Base-by-base conservation (phyloP, 805 yeast genomes). In the Yamadazyma olivae region DNA sequence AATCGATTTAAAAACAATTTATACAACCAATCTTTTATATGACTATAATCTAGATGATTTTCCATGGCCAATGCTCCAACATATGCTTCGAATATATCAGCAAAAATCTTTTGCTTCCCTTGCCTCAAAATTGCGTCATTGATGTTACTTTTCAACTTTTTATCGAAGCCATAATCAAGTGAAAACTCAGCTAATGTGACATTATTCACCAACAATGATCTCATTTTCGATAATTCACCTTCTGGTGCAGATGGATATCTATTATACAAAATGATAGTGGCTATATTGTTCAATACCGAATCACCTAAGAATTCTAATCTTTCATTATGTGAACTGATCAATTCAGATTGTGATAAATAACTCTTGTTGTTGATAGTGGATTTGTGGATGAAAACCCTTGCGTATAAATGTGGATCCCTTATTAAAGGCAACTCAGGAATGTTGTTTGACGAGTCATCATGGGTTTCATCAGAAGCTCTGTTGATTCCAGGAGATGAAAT, bases 11-110 rank as follows among this genome's bases (percentile, higher is more conserved):
- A 59, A 22, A 81, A 73, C 26, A 83, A 56, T 31, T 63, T 56
- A 5, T 56, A 49, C 18, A 84, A 53, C 91, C 91, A 84, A 9
- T 64, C 57, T 44, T 71, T 71, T 5, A 83, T 71, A 16, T 58
- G 68, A 2, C 63, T 54, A 33, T 74, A 61, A 41, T 78, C 74
- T 13, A 62, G 57, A 9, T 61, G 62, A 27, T 74, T 64, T 44
- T 85, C 95, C 16, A 77, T 66, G 6, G 74, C 72, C 21, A 91
- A 58, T 0, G 95, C 99, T 5, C 96, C 98, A 30, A 93, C 71
- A 48, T 91, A 91, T 0, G 98, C 96, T 60, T 93, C 99, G 54
- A 91, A 86, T 0, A 84, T 79, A 67, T 91, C 99, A 0, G 98
- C 96, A 51, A 74, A 74, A 3, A 84, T 65, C 53, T 93, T 93